Percentiles rank a stretch among this genome's conserved stretches.
phyloP scores from a whole-genome alignment of 2,329 filamentous ascomycete species.

The Colletotrichum melonis region DNA sequence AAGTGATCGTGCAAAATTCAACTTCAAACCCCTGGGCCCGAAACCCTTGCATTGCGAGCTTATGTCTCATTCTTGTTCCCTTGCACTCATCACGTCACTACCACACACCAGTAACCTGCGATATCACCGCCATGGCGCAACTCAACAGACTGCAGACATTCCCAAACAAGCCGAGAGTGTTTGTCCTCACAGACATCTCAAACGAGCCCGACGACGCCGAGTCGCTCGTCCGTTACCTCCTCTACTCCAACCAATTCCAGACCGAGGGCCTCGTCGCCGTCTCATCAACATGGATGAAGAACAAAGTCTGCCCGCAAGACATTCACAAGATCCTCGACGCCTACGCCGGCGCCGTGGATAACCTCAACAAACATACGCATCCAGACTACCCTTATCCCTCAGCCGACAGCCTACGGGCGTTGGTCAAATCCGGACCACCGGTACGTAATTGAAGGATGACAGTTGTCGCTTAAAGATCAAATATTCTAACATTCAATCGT shows the following conservation, averaged over 20 bases:
- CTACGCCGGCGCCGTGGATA: conserved; percentile 57
- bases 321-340: conserved; percentile 57
- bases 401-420: conserved; percentile 46
- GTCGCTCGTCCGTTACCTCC: conserved; percentile 55
- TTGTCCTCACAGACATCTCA: conserved; percentile 56
- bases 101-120: neutral
- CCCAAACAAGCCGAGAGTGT: conserved; percentile 47
- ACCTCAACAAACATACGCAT: conserved; percentile 60
- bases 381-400: conserved; percentile 55
- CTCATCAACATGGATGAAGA: conserved; percentile 59
- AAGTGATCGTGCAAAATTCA: neutral
- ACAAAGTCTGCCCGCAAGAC: conserved; percentile 52
- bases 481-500: neutral
- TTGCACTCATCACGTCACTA: neutral
- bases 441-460: conserved; percentile 36
- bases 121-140: neutral
- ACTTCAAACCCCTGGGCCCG: neutral
- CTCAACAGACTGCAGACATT: conserved; percentile 21
- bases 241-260: conserved; percentile 59
- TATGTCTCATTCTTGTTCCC: neutral
- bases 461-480: neutral
- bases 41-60: neutral
- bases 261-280: conserved; percentile 56
- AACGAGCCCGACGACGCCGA: conserved; percentile 60
- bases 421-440: conserved; percentile 51